phyloP scores from a whole-genome alignment of 208 protist species.

The Leishmania lainsoni region DNA sequence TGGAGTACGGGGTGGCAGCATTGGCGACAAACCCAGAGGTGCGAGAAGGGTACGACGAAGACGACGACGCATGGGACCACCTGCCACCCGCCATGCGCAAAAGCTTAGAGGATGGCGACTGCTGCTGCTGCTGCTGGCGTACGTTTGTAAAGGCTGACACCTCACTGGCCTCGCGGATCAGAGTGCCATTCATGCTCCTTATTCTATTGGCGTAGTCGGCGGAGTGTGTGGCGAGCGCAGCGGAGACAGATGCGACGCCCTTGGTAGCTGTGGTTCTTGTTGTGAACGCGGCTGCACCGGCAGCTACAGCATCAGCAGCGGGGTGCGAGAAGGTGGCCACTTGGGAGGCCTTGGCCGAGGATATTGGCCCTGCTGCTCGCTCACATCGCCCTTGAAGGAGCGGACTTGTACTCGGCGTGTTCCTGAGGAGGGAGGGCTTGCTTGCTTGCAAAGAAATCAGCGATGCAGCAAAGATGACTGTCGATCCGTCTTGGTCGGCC shows the following conservation, averaged over 20 bases:
- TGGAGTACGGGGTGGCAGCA: not conserved
- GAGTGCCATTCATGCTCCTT: not conserved
- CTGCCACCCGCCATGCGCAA: too few relatives aligned
- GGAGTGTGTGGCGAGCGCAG: not conserved
- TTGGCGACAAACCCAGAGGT: not conserved
- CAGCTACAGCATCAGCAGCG: not conserved
- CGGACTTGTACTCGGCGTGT: not conserved
- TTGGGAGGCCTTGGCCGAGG: not conserved
- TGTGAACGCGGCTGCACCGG: too few relatives aligned
- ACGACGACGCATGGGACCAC: not conserved
- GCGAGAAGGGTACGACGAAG: not conserved
- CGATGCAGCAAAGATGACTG: not conserved
- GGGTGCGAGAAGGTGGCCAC: not conserved
- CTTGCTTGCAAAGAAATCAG: not conserved
- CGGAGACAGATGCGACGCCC: not conserved
- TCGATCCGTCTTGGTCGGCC: not conserved
- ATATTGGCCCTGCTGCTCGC: not conserved
- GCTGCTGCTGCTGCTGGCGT: not conserved
- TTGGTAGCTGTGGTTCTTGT: not conserved
- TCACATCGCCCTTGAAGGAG: not conserved
- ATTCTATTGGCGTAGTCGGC: not conserved
- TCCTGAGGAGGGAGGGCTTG: not conserved
- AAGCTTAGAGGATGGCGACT: too few relatives aligned
- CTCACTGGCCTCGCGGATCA: not conserved
- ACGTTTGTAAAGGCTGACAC: not conserved